Percentiles rank a stretch among this genome's conserved stretches.
Conservation (phyloP, 129 eudicot species). For the Calendula officinalis region DNA sequence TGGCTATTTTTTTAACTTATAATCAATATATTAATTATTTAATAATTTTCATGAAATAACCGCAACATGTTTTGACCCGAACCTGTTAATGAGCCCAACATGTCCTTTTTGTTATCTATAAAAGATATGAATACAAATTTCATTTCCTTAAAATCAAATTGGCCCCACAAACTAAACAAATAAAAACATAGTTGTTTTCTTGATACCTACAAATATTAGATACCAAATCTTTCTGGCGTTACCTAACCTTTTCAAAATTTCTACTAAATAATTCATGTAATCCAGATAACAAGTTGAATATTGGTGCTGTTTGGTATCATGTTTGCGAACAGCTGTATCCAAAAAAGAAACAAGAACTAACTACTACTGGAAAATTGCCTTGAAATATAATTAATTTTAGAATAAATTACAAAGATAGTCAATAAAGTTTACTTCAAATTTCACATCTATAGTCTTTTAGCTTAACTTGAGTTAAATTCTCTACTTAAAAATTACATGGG, state of each 20-base stretch:
- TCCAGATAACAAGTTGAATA: slow-evolving; percentile 27
- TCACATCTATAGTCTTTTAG: too few relatives aligned
- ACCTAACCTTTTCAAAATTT: slow-evolving; percentile 28
- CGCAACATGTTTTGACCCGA: neutral
- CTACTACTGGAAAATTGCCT: too few relatives aligned
- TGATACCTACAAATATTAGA: slow-evolving; percentile 24
- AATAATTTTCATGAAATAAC: too few relatives aligned
- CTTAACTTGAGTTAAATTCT: too few relatives aligned
- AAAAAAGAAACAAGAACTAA: slow-evolving; percentile 3
- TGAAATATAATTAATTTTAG: too few relatives aligned
- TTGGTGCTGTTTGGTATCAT: slow-evolving; percentile 41
- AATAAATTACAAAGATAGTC: too few relatives aligned
- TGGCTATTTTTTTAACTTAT: too few relatives aligned
- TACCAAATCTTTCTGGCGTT: slow-evolving; percentile 30
- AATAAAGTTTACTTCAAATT: too few relatives aligned
- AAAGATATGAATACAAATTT: neutral
- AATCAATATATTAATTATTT: too few relatives aligned
- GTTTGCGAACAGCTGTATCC: slow-evolving; percentile 47
- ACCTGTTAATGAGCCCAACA: neutral
- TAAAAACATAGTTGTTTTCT: slow-evolving; percentile 22
- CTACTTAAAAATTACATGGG: too few relatives aligned
- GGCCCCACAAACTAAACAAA: slow-evolving; percentile 15
- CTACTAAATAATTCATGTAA: slow-evolving; percentile 34
- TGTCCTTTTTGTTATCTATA: neutral
- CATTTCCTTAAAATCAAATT: slow-evolving; percentile 2